A percentile compares a stretch with the other conserved stretches of the same genome.
phyloP scores from a whole-genome alignment of 495 filamentous ascomycete genomes.

The Choiromyces venosus region DNA sequence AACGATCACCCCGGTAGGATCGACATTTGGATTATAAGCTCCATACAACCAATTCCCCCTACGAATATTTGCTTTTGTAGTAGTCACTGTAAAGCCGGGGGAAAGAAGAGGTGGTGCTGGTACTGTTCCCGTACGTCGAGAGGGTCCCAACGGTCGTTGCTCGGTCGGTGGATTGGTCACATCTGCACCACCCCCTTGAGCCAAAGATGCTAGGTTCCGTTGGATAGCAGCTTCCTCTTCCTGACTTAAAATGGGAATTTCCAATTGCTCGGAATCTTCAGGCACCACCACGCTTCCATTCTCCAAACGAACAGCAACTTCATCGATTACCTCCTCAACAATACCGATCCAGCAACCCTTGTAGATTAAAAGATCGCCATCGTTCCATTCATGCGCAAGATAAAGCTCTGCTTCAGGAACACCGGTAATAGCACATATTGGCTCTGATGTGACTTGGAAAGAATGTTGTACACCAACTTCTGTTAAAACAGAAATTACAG shows the following conservation, averaged over 20 bases:
- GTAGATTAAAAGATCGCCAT: slow-evolving; percentile 44
- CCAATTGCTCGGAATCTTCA: slow-evolving; percentile 41
- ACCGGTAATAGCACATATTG: slow-evolving; percentile 10
- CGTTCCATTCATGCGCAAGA: slow-evolving; percentile 40
- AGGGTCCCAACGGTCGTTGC: neutral
- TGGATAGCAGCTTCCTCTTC: slow-evolving; percentile 29
- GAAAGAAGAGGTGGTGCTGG: slow-evolving; percentile 34
- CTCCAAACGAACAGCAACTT: slow-evolving; percentile 42
- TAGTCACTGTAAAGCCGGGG: slow-evolving; percentile 50
- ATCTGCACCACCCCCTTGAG: slow-evolving; percentile 5
- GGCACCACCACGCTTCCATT: slow-evolving; percentile 45
- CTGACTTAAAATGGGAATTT: slow-evolving; percentile 39
- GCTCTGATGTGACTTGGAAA: slow-evolving; percentile 32
- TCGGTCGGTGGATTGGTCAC: slow-evolving; percentile 1
- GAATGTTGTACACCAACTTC: slow-evolving; percentile 43
- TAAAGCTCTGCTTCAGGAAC: slow-evolving; percentile 40
- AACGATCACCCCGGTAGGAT: slow-evolving; percentile 50
- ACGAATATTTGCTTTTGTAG: slow-evolving; percentile 50
- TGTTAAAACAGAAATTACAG: slow-evolving; percentile 43
- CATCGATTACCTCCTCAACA: slow-evolving; percentile 38
- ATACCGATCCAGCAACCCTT: slow-evolving; percentile 45
- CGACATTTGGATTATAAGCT: slow-evolving; percentile 47
- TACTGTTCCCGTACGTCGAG: slow-evolving; percentile 26
- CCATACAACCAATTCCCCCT: slow-evolving; percentile 51
- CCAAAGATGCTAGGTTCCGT: slow-evolving; percentile 14